Conservation (phyloP, 129 eudicot species). For the Scalesia atractyloides region DNA sequence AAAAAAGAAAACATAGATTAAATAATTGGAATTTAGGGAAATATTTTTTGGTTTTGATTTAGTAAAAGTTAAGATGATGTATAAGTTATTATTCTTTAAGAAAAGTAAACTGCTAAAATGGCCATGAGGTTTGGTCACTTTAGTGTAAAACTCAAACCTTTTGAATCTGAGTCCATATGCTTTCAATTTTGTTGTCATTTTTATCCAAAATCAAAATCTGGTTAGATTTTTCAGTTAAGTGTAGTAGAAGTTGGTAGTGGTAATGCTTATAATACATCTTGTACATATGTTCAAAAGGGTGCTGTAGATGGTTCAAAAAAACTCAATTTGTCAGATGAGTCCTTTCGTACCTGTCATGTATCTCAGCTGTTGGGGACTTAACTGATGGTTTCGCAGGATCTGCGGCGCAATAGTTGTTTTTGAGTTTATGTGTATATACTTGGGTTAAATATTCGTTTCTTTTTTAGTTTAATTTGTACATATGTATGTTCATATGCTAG, state of each 20-base stretch:
- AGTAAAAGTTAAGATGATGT: not conserved
- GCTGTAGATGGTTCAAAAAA: slow-evolving; percentile 16
- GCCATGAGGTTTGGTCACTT: too few species aligned
- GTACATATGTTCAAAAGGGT: slow-evolving; percentile 11
- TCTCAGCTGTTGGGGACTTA: slow-evolving; percentile 41
- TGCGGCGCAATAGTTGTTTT: not conserved
- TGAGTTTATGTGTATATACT: slow-evolving; percentile 1
- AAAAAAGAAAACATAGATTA: too few species aligned
- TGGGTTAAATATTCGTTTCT: slow-evolving; percentile 4
- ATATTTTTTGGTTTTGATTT: not conserved
- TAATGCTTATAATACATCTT: slow-evolving; percentile 14
- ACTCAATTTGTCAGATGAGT: slow-evolving; percentile 33
- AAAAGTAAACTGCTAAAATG: too few species aligned
- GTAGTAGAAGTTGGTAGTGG: not conserved
- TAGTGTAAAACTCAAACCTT: too few species aligned
- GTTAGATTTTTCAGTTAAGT: too few species aligned
- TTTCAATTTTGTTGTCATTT: too few species aligned
- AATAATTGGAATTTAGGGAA: too few species aligned
- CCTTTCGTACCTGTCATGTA: slow-evolving; percentile 43
- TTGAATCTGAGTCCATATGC: too few species aligned
- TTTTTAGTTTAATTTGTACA: slow-evolving; percentile 23
- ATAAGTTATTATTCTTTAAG: too few species aligned
- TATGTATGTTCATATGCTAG: slow-evolving; percentile 31
- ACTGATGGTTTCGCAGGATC: slow-evolving; percentile 4
- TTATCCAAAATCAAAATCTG: too few species aligned